Percentiles rank a stretch among this genome's conserved stretches.
These are phyloP conservation scores for Hymenoscyphus fructigenus DNA, from an alignment of 2,329 filamentous ascomycete genomes.

Conservation along the genomic window DNA sequence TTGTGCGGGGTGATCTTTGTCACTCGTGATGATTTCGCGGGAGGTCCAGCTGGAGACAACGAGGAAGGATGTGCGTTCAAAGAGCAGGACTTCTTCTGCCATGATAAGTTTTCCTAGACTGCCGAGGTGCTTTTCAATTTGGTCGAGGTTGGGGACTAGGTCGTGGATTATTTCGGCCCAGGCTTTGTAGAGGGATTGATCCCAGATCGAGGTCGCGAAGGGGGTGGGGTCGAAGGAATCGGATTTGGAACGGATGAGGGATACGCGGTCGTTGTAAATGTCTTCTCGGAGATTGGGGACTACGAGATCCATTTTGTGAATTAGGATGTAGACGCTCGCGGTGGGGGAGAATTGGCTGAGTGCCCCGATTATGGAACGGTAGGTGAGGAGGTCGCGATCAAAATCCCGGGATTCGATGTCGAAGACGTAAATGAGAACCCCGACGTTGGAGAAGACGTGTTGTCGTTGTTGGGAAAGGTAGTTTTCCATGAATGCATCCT, in stretches of 20 bases:
- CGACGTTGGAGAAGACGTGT: constrained; percentile 95
- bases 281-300: constrained; percentile 74
- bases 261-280: constrained; percentile 81
- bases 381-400: constrained; percentile 88
- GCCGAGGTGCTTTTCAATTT: constrained; percentile 83
- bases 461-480: constrained; percentile 94
- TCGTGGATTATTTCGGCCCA: constrained; percentile 99
- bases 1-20: constrained; percentile 40
- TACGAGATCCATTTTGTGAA: constrained; percentile 99
- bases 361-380: constrained; percentile 85
- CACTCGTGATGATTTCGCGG: constrained; percentile 12
- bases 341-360: constrained; percentile 78
- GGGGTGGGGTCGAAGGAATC: constrained; percentile 74
- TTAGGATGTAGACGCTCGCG: constrained; percentile 88
- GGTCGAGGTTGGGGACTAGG: constrained; percentile 86
- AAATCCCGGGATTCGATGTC: constrained; percentile 96
- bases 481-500: constrained; percentile 98
- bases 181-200: constrained; percentile 95
- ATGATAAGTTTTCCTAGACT: constrained; percentile 83
- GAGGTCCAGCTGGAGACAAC: constrained; percentile 92
- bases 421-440: constrained; percentile 98
- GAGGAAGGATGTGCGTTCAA: constrained; percentile 93
- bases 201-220: constrained; percentile 97
- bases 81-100: constrained; percentile 90
- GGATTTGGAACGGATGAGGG: constrained; percentile 75